A percentile compares a stretch with the other conserved stretches of the same genome.
Evolutionary conservation across 2,329 filamentous ascomycete species (phyloP).

Genomic region (Fusarium veterinarium): DNA sequence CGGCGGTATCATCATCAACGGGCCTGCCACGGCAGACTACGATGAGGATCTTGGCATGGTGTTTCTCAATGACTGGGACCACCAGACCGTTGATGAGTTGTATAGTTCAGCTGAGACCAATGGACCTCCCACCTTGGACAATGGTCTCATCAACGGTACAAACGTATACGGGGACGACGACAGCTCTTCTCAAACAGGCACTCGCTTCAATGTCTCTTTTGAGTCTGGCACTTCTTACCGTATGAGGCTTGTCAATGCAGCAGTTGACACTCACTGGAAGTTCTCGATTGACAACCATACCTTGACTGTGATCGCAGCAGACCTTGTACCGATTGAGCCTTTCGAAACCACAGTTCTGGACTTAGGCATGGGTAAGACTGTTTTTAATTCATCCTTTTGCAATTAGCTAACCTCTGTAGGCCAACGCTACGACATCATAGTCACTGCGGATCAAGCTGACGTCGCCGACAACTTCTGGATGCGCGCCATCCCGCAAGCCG

Average conservation of each 20-base stretch:
- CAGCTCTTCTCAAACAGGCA: conserved; percentile 41
- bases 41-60: conserved; percentile 72
- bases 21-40: conserved; percentile 68
- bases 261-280: conserved; percentile 56
- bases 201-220: conserved; percentile 53
- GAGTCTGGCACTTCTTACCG: conserved; percentile 57
- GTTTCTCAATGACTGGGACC: conserved; percentile 70
- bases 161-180: conserved; percentile 51
- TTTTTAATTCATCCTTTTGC: fast-evolving
- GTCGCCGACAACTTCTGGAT: conserved; percentile 59
- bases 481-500: conserved; percentile 55
- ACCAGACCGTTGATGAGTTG: conserved; percentile 55
- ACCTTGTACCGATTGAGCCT: conserved; percentile 68
- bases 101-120: conserved; percentile 30
- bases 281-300: conserved; percentile 68
- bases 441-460: conserved; percentile 53
- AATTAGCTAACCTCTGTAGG: conserved; percentile 42
- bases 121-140: conserved; percentile 55
- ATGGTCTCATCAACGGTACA: conserved; percentile 59
- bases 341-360: conserved; percentile 57
- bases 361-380: conserved; percentile 32
- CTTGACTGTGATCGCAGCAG: conserved; percentile 67
- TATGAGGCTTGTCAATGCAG: conserved; percentile 61
- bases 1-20: conserved; percentile 71
- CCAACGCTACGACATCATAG: conserved; percentile 60